These are phyloP conservation scores for Termitomyces eurrhizus DNA, from an alignment of 768 basidiomycete species.

Conservation along the genomic window DNA sequence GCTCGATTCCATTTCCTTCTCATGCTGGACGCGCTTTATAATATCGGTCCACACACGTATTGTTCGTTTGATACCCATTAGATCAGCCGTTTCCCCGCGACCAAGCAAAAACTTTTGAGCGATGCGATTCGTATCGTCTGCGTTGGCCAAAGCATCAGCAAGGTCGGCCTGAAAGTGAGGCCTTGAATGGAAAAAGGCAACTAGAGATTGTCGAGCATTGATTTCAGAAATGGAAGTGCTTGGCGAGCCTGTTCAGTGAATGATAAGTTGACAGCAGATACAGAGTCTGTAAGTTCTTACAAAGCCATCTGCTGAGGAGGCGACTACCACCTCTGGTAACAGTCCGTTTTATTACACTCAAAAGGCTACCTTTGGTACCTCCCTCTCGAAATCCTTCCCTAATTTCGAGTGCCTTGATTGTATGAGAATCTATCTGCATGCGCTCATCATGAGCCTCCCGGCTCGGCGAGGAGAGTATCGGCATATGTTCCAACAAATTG, in stretches of 20 bases:
- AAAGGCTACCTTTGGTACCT: constrained; percentile 65
- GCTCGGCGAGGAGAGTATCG: constrained; percentile 51
- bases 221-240: constrained; percentile 76
- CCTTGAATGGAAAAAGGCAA: constrained; percentile 61
- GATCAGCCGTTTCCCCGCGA: constrained; percentile 61
- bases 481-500: constrained; percentile 79
- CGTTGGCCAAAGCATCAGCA: constrained; percentile 44
- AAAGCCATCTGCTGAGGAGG: constrained; percentile 71
- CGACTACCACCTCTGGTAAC: constrained; percentile 75
- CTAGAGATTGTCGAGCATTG: constrained; percentile 68
- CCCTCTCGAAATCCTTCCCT: constrained; percentile 72
- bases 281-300: constrained; percentile 47
- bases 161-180: constrained; percentile 67
- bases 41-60: constrained; percentile 59
- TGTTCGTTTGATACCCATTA: constrained; percentile 59
- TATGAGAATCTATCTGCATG: constrained; percentile 91
- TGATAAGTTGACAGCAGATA: constrained; percentile 6
- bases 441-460: constrained; percentile 50
- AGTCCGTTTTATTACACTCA: constrained; percentile 74
- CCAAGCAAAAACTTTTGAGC: constrained; percentile 74
- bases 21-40: constrained; percentile 45
- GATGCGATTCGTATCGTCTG: constrained; percentile 71
- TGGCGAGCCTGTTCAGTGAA: constrained; percentile 61
- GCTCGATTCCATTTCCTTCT: constrained; percentile 47
- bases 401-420: constrained; percentile 86